phyloP scores from a whole-genome alignment of 2,329 filamentous ascomycete genomes.

The Hypoxylon sp. region DNA sequence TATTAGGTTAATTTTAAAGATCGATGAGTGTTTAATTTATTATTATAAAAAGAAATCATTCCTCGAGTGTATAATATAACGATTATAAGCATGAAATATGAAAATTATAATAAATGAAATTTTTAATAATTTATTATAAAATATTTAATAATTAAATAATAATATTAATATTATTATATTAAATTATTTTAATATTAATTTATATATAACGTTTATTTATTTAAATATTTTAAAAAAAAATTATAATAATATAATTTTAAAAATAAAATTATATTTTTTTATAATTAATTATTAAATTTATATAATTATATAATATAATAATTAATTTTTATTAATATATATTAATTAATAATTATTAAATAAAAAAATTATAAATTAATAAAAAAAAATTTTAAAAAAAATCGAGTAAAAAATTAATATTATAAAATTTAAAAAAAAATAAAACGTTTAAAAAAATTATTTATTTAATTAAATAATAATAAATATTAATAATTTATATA shows the following conservation, averaged over 20 bases:
- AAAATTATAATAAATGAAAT: not conserved
- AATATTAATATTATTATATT: not conserved
- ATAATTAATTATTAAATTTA: too few species aligned
- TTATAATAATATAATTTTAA: not conserved
- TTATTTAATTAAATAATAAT: not conserved
- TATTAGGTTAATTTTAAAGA: constrained; percentile 57
- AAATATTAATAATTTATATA: not conserved
- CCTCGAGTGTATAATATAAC: constrained; percentile 35
- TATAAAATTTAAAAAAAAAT: not conserved
- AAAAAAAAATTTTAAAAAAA: not conserved
- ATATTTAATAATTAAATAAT: not conserved
- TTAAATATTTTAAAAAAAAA: not conserved
- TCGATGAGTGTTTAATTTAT: constrained; percentile 12
- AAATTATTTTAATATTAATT: too few species aligned
- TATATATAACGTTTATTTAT: too few species aligned
- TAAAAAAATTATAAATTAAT: not conserved
- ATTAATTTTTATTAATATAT: too few species aligned
- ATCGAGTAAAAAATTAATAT: not conserved
- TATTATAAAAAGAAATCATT: constrained; percentile 13
- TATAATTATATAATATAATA: too few species aligned
- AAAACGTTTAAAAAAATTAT: too few species aligned
- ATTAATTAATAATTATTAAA: too few species aligned
- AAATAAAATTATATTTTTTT: not conserved
- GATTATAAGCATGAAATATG: not conserved
- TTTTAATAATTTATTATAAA: not conserved